Conservation (phyloP, 768 basidiomycete genomes). For the Clitopilus passeckerianus region DNA sequence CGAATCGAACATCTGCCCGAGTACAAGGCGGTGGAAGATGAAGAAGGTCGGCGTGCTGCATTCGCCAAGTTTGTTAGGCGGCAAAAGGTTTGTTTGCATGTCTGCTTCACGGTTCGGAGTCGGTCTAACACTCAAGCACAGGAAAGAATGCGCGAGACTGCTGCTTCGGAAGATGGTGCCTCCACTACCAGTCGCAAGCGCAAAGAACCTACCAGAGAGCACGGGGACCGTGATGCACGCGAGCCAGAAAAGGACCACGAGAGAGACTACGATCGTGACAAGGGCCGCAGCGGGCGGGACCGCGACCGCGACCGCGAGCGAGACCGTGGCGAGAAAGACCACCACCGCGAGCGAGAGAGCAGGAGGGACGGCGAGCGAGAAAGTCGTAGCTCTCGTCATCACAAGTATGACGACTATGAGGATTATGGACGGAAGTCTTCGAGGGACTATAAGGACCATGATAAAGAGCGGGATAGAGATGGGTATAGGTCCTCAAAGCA, state of each 20-base stretch:
- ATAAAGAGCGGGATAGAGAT: constrained; percentile 36
- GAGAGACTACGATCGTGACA: constrained; percentile 28
- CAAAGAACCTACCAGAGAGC: constrained; percentile 64
- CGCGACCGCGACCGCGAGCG: constrained; percentile 25
- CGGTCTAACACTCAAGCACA: constrained; percentile 18
- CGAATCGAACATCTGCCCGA: constrained; percentile 80
- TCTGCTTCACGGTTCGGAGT: not conserved
- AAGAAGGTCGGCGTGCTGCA: constrained; percentile 76
- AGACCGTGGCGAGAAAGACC: constrained; percentile 23
- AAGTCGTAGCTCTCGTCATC: constrained; percentile 37
- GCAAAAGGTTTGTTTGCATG: constrained; percentile 62
- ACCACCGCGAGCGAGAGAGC: constrained; percentile 23
- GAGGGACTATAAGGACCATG: constrained; percentile 34
- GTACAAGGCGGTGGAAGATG: constrained; percentile 83
- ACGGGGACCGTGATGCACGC: constrained; percentile 36
- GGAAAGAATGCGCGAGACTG: constrained; percentile 72
- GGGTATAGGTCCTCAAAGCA: constrained; percentile 41
- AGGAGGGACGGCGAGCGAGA: constrained; percentile 27
- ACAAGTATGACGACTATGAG: constrained; percentile 48
- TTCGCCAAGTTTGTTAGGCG: constrained; percentile 87
- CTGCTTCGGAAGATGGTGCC: constrained; percentile 78
- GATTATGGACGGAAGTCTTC: constrained; percentile 33
- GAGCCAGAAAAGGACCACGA: constrained; percentile 36
- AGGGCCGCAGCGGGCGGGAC: constrained; percentile 30
- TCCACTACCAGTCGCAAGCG: constrained; percentile 78